These are phyloP conservation scores for Phytophthora pinifolia DNA, from an alignment of 352 stramenopile species.

Conservation along the genomic window DNA sequence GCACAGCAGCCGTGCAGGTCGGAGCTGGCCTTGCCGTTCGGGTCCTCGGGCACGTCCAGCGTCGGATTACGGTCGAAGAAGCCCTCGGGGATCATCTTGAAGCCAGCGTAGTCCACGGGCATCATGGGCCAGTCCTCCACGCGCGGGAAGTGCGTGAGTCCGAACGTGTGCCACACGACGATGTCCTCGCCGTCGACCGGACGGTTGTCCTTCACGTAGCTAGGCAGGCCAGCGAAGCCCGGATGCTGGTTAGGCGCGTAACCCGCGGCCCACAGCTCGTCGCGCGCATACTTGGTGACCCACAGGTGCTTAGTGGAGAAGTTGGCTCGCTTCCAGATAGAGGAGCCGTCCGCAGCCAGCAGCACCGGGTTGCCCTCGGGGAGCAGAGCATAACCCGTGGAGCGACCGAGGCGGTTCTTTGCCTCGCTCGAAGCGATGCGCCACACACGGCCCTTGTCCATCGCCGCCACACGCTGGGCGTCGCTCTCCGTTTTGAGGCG, in stretches of 20 bases:
- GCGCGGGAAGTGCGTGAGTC: slow-evolving; percentile 65
- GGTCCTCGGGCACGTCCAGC: slow-evolving; percentile 44
- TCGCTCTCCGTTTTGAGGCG: slow-evolving; percentile 51
- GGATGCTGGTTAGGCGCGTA: slow-evolving; percentile 71
- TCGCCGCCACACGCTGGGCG: too few relatives aligned
- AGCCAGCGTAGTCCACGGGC: slow-evolving; percentile 68
- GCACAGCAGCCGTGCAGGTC: slow-evolving; percentile 30
- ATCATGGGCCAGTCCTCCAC: slow-evolving; percentile 80
- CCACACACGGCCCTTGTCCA: too few relatives aligned
- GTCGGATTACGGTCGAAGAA: slow-evolving; percentile 72
- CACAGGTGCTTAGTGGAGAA: slow-evolving; percentile 75
- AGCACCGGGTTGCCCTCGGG: slow-evolving; percentile 59
- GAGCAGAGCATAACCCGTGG: slow-evolving; percentile 57
- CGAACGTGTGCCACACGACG: slow-evolving; percentile 79
- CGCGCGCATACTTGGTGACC: slow-evolving; percentile 62
- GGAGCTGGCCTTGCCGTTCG: slow-evolving; percentile 38
- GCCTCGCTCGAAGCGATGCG: slow-evolving; percentile 60
- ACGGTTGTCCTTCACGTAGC: slow-evolving; percentile 54
- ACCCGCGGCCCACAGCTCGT: slow-evolving; percentile 65
- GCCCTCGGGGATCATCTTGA: slow-evolving; percentile 65
- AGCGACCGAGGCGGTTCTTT: slow-evolving; percentile 55
- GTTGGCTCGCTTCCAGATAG: slow-evolving; percentile 46
- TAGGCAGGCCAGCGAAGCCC: slow-evolving; percentile 46
- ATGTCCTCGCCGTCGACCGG: slow-evolving; percentile 62
- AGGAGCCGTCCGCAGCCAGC: slow-evolving; percentile 48